These are phyloP conservation scores for Hortiboletus flavorubellus DNA, from an alignment of 768 basidiomycete species.

Conservation along the genomic window DNA sequence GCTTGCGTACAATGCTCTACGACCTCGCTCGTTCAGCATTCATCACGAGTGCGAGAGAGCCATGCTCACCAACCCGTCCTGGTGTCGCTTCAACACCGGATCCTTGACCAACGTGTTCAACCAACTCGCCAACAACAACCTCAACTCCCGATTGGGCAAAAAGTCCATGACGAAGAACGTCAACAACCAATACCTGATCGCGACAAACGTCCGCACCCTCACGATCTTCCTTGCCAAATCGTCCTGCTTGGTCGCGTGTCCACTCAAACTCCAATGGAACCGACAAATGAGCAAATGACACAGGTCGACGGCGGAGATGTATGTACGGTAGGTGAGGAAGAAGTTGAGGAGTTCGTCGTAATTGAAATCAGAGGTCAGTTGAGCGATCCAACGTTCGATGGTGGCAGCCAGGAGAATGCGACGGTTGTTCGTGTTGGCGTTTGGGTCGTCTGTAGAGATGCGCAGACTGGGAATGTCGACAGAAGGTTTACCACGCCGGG, in stretches of 20 bases:
- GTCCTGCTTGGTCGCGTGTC: slow-evolving; percentile 43
- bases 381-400: slow-evolving; percentile 91
- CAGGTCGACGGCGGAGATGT: slow-evolving; percentile 74
- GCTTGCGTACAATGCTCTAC: slow-evolving; percentile 75
- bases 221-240: slow-evolving; percentile 74
- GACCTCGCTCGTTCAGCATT: slow-evolving; percentile 6
- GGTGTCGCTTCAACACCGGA: slow-evolving; percentile 61
- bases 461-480: slow-evolving; percentile 29
- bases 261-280: slow-evolving; percentile 80
- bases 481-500: slow-evolving; percentile 33
- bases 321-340: slow-evolving; percentile 89
- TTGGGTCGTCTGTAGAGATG: slow-evolving; percentile 26
- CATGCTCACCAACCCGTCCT: slow-evolving; percentile 68
- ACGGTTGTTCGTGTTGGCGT: slow-evolving; percentile 20
- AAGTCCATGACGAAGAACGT: slow-evolving; percentile 92
- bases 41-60: neutral
- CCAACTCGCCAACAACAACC: slow-evolving; percentile 73
- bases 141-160: slow-evolving; percentile 72
- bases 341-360: slow-evolving; percentile 87
- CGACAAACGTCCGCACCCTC: slow-evolving; percentile 85
- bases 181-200: slow-evolving; percentile 85
- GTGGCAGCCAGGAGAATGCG: slow-evolving; percentile 80
- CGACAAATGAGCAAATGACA: slow-evolving; percentile 80
- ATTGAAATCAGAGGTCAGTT: slow-evolving; percentile 81
- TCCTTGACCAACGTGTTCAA: slow-evolving; percentile 73